Evolutionary conservation across 2,329 filamentous ascomycete genomes (phyloP).

Genomic region (Clarireedia homoeocarpa): DNA sequence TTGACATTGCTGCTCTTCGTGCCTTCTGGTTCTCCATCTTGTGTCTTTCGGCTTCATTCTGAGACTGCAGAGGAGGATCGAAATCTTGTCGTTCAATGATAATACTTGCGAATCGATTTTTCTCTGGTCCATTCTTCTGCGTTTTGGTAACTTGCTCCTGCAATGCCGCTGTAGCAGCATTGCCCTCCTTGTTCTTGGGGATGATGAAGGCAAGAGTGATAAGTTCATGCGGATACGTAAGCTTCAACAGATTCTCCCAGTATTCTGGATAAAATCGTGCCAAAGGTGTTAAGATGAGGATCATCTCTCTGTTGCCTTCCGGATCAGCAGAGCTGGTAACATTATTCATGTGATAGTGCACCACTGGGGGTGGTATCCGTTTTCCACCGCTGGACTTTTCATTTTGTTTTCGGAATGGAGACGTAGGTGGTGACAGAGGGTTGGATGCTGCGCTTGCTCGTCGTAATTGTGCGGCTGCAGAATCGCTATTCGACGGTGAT

Average conservation of each 20-base stretch:
- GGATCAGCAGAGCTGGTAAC: slow-evolving; percentile 75
- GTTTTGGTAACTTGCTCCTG: slow-evolving; percentile 81
- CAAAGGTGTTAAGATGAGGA: slow-evolving; percentile 89
- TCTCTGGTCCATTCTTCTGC: slow-evolving; percentile 67
- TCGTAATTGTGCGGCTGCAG: slow-evolving; percentile 40
- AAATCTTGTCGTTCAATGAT: slow-evolving; percentile 95
- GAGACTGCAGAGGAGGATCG: slow-evolving; percentile 70
- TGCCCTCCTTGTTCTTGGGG: slow-evolving; percentile 87
- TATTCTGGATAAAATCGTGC: slow-evolving; percentile 89
- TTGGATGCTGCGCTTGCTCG: slow-evolving; percentile 55
- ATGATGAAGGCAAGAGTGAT: slow-evolving; percentile 95
- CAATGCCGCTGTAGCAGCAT: slow-evolving; percentile 72
- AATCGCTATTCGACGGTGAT: slow-evolving; percentile 41
- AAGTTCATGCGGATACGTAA: slow-evolving; percentile 86
- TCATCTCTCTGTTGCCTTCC: slow-evolving; percentile 69
- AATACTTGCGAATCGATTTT: slow-evolving; percentile 81
- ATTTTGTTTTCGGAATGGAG: slow-evolving; percentile 61
- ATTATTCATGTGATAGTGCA: slow-evolving; percentile 92
- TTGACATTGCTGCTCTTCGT: slow-evolving; percentile 82
- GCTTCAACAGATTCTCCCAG: slow-evolving; percentile 83
- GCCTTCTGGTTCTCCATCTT: slow-evolving; percentile 85
- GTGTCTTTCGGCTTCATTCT: slow-evolving; percentile 83
- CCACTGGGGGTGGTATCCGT: slow-evolving; percentile 68
- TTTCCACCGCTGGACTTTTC: slow-evolving; percentile 43
- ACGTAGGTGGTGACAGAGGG: slow-evolving; percentile 64